Percentiles rank a stretch among this genome's conserved stretches.
phyloP scores from a whole-genome alignment of 179 eudicot genomes.

The Monotropa hypopitys region DNA sequence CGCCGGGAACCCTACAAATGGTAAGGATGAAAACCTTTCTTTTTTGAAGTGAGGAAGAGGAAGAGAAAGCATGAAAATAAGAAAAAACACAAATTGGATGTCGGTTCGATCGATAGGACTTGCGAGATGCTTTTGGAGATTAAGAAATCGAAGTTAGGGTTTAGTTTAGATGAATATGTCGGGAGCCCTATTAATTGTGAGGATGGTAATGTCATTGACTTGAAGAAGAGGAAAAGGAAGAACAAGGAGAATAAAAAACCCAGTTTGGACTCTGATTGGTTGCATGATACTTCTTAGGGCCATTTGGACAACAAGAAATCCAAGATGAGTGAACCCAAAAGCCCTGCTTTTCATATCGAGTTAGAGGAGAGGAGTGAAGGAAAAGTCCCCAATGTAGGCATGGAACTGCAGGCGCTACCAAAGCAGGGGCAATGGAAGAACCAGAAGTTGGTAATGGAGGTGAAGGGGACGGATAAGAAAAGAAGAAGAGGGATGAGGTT shows the following conservation, averaged over 20 bases:
- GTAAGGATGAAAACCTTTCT: no score
- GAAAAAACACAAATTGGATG: conserved; percentile 5
- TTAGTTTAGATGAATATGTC: neutral
- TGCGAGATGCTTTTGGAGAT: no score
- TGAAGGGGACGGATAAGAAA: conserved; percentile 18
- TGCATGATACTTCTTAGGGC: neutral
- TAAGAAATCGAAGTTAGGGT: neutral
- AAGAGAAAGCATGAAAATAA: conserved; percentile 12
- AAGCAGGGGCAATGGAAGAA: conserved; percentile 10
- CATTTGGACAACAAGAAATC: conserved; percentile 14
- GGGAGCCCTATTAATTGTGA: neutral
- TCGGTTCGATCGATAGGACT: conserved; percentile 1
- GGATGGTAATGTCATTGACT: conserved; percentile 3
- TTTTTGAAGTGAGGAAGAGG: conserved; percentile 16
- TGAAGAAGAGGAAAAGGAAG: conserved; percentile 21
- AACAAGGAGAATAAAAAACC: conserved; percentile 9
- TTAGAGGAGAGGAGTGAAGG: conserved; percentile 19
- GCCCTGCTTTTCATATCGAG: neutral
- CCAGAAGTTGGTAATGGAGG: conserved; percentile 23
- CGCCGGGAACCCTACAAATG: no score
- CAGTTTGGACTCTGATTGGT: neutral
- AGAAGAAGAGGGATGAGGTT: conserved; percentile 55
- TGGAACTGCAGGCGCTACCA: conserved; percentile 24
- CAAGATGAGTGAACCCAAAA: conserved; percentile 6
- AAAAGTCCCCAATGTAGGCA: neutral